Evolutionary conservation across 1,139 yeast species (phyloP), one percentile per base, ranked within the genome.

Genomic region (Yamadazyma diospyri): DNA sequence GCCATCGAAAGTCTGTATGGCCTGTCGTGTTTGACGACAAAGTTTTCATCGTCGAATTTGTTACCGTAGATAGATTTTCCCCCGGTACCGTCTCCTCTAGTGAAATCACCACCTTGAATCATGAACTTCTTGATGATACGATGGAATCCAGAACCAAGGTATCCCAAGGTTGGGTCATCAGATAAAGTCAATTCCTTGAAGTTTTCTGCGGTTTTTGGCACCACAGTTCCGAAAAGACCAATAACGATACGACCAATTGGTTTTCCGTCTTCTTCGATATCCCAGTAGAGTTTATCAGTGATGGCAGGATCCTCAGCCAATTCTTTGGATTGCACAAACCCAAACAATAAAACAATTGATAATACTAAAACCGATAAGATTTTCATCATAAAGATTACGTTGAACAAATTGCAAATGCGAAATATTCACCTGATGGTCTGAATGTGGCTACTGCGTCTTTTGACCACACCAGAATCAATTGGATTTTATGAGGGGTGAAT

Each of bases 281-380:
- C 97, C 49, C 92, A 87, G 64, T 66, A 92, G 22, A 92, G 96
- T 61, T 79, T 81, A 59, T 75, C 68, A 46, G 92, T 82, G 53
- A 82, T 57, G 30, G 69, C 71, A 27, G 86, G 84, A 47, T 74
- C 72, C 26, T 64, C 70, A 3, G 69, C 51, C 36, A 60, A 46
- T 6, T 52, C 63, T n/a, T 49, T 55, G 4, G 56, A 55, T 17
- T 37, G 41, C n/a, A 41, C 51, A 20, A 41, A 37, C 15, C 45
- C 40, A 34, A 52, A 46, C 37, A 53, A 54, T 22, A 38, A 38
- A 16, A 43, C 13, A 24, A 44, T 13, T 25, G 38, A 37, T 39
- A 53, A 45, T 12, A 55, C 42, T 9, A 54, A 46, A 16, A 57
- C 35, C 27, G 62, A 49, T 25, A 59, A 37, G 23, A 47, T 38